phyloP scores from a whole-genome alignment of 2,329 filamentous ascomycete genomes.

The Lecanicillium sp. region DNA sequence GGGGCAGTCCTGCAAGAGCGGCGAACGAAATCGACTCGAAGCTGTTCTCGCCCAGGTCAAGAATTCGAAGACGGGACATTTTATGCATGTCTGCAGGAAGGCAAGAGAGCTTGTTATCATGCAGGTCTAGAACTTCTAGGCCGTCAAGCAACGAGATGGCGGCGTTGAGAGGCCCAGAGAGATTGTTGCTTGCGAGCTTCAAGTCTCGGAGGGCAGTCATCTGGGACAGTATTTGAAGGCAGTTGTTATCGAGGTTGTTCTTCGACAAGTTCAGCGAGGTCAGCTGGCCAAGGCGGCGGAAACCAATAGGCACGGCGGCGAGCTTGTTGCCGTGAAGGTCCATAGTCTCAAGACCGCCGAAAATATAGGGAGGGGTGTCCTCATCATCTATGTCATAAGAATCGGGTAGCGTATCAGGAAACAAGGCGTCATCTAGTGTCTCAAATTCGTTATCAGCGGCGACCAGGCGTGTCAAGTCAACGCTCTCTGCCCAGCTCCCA shows the following conservation, averaged over 20 bases:
- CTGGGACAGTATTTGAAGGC: conserved; percentile 67
- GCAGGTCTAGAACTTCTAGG: conserved; percentile 76
- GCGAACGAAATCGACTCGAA: conserved; percentile 67
- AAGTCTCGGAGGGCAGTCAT: conserved; percentile 70
- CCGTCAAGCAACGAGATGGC: conserved; percentile 58
- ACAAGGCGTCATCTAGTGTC: conserved; percentile 64
- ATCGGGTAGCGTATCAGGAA: conserved; percentile 63
- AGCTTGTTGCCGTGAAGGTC: conserved; percentile 85
- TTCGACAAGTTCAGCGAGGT: conserved; percentile 80
- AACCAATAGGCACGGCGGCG: conserved; percentile 63
- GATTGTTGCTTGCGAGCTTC: conserved; percentile 70
- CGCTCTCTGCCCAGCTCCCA: conserved; percentile 81
- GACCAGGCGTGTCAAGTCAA: conserved; percentile 78
- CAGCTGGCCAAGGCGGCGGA: conserved; percentile 66
- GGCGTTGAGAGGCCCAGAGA: conserved; percentile 61
- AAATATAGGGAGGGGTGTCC: conserved; percentile 65
- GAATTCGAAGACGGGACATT: conserved; percentile 61
- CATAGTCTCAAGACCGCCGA: conserved; percentile 72
- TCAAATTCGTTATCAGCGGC: conserved; percentile 88
- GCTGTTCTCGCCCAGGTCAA: conserved; percentile 77
- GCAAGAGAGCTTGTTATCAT: conserved; percentile 68
- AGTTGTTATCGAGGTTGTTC: conserved; percentile 70
- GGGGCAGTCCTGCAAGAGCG: conserved; percentile 57
- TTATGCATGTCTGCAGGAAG: conserved; percentile 63
- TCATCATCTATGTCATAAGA: conserved; percentile 49